Evolutionary conservation across 192 early-diverging fungal genomes (phyloP).

Genomic region (Phlyctochytrium arcticum): DNA sequence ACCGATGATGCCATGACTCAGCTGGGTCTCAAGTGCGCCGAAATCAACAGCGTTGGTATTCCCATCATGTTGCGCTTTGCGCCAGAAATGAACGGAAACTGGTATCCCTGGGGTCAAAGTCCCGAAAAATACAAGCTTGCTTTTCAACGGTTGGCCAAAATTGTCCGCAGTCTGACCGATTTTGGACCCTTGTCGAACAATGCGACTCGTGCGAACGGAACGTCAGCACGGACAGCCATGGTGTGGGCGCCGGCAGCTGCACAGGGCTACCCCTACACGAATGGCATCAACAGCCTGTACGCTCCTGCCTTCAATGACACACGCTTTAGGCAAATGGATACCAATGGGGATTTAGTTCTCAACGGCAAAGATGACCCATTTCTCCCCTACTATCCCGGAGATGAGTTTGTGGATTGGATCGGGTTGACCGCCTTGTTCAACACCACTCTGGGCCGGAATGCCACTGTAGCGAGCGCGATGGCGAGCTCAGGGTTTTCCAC

Average conservation of each 20-base stretch:
- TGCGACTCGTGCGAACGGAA: background rate
- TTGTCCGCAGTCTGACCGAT: conserved; percentile 26
- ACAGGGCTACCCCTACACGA: conserved; percentile 34
- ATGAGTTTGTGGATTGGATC: conserved; percentile 45
- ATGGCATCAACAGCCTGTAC: background rate
- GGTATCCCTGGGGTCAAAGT: conserved; percentile 31
- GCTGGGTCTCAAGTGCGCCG: conserved; percentile 19
- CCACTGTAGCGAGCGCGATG: conserved; percentile 1
- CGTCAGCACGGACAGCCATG: conserved; percentile 24
- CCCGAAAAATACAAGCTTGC: conserved; percentile 9
- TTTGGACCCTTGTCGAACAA: background rate
- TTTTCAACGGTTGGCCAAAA: conserved; percentile 13
- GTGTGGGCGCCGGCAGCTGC: conserved; percentile 35
- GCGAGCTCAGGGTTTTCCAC: background rate
- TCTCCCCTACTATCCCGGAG: conserved; percentile 44
- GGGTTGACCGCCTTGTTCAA: conserved; percentile 31
- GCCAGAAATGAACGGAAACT: conserved; percentile 42
- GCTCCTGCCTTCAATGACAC: background rate
- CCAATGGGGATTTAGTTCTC: conserved; percentile 37
- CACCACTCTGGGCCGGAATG: conserved; percentile 8
- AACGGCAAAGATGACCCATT: conserved; percentile 44
- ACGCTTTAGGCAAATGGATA: conserved; percentile 29
- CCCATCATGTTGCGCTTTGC: conserved; percentile 34
- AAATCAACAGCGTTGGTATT: conserved; percentile 20
- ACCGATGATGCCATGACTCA: conserved; percentile 1